A percentile compares a stretch with the other conserved stretches of the same genome.
These are phyloP conservation scores for Mortierella polycephala DNA, from an alignment of 371 early-diverging fungal species.

Conservation along the genomic window DNA sequence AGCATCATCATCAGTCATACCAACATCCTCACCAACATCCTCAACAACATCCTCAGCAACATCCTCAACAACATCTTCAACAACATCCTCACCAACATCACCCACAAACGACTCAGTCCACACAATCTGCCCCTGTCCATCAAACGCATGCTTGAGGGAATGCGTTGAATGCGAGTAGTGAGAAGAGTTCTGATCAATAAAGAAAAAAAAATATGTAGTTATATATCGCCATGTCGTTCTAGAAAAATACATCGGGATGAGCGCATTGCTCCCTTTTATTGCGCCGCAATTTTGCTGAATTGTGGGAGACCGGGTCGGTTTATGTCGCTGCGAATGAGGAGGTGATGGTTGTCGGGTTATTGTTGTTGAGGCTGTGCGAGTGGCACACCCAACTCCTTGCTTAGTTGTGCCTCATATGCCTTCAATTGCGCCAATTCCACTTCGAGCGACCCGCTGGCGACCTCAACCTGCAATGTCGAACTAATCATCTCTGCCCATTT, in stretches of 20 bases:
- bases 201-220: no score
- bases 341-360: not conserved
- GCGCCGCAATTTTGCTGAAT: no score
- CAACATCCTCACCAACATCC: constrained; percentile 3
- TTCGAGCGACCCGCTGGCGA: constrained; percentile 67
- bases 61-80: constrained; percentile 8
- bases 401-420: constrained; percentile 55
- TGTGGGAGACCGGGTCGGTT: no score
- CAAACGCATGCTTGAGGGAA: no score
- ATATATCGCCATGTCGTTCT: no score
- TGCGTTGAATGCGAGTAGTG: no score
- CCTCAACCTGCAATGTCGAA: constrained; percentile 68
- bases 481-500: constrained; percentile 74
- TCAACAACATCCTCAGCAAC: constrained; percentile 1
- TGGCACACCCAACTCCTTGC: constrained; percentile 34
- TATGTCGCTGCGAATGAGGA: not conserved
- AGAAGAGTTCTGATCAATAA: no score
- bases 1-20: not conserved
- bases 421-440: constrained; percentile 63
- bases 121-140: not conserved
- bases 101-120: not conserved
- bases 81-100: not conserved
- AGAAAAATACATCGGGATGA: no score
- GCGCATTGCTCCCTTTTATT: no score
- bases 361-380: constrained; percentile 3